A percentile compares a stretch with the other conserved stretches of the same genome.
These are phyloP conservation scores for Alternaria gansuensis DNA, from an alignment of 2,329 filamentous ascomycete genomes.

Conservation along the genomic window DNA sequence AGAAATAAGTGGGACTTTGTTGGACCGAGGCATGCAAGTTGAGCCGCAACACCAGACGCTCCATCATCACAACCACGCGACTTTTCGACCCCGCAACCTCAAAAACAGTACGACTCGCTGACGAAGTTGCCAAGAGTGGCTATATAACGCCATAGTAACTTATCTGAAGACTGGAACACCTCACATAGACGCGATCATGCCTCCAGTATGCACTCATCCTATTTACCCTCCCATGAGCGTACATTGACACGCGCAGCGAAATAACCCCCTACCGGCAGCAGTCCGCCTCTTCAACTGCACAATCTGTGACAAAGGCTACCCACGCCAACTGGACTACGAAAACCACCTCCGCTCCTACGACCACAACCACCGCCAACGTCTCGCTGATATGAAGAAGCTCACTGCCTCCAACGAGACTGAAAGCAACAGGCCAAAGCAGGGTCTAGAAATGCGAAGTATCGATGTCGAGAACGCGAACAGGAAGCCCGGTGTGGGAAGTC, in stretches of 20 bases:
- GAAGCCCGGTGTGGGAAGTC: constrained; percentile 29
- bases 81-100: background rate
- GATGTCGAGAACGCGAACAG: constrained; percentile 31
- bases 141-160: background rate
- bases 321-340: constrained; percentile 95
- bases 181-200: constrained; percentile 22
- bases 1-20: constrained; percentile 20
- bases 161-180: background rate
- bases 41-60: constrained; percentile 24
- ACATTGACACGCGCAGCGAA: constrained; percentile 48
- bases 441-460: constrained; percentile 39
- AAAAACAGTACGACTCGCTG: background rate
- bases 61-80: constrained; percentile 7
- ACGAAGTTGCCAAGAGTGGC: background rate
- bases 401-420: constrained; percentile 43
- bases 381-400: constrained; percentile 84
- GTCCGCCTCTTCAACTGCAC: constrained; percentile 59
- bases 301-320: constrained; percentile 91
- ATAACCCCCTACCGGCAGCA: constrained; percentile 56
- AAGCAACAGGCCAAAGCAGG: constrained; percentile 30
- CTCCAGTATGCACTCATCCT: constrained; percentile 22
- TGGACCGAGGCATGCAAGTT: constrained; percentile 26
- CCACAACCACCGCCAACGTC: constrained; percentile 78
- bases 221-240: constrained; percentile 52
- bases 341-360: constrained; percentile 94